These are phyloP conservation scores for Solanum clarkiae DNA, from an alignment of 257 asterid species.

Conservation along the genomic window DNA sequence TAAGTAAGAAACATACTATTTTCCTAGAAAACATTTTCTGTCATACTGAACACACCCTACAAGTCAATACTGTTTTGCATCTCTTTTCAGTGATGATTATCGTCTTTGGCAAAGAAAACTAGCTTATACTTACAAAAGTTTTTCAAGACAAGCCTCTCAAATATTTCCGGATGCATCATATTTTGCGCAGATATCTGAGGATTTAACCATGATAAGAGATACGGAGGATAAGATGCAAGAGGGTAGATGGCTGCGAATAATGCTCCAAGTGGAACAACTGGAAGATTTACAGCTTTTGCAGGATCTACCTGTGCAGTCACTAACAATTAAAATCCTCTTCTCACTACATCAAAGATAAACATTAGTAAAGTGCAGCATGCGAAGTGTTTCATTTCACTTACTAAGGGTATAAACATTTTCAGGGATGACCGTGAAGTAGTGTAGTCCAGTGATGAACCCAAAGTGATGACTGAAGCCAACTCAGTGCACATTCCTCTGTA, in stretches of 20 bases:
- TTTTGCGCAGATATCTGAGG: conserved; percentile 81
- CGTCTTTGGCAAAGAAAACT: neutral
- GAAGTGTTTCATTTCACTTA: conserved; percentile 23
- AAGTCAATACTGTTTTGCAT: neutral
- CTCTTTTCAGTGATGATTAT: neutral
- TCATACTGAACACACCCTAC: neutral
- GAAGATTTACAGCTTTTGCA: conserved; percentile 85
- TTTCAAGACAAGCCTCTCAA: conserved; percentile 80
- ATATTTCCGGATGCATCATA: conserved; percentile 93
- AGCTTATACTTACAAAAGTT: conserved; percentile 63
- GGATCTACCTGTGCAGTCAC: conserved; percentile 71
- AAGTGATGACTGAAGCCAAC: conserved; percentile 71
- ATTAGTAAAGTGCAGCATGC: neutral
- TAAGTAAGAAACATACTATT: neutral
- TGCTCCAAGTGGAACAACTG: conserved; percentile 90
- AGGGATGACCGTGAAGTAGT: conserved; percentile 79
- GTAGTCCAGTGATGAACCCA: conserved; percentile 92
- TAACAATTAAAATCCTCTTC: neutral
- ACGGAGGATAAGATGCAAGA: conserved; percentile 82
- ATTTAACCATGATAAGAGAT: conserved; percentile 75
- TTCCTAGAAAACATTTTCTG: neutral
- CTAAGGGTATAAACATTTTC: conserved; percentile 72
- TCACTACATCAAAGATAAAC: neutral
- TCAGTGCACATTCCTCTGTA: conserved; percentile 62
- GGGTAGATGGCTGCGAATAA: conserved; percentile 82